These are phyloP conservation scores for Podaxis pistillaris DNA, from an alignment of 768 basidiomycete species.

Conservation along the genomic window DNA sequence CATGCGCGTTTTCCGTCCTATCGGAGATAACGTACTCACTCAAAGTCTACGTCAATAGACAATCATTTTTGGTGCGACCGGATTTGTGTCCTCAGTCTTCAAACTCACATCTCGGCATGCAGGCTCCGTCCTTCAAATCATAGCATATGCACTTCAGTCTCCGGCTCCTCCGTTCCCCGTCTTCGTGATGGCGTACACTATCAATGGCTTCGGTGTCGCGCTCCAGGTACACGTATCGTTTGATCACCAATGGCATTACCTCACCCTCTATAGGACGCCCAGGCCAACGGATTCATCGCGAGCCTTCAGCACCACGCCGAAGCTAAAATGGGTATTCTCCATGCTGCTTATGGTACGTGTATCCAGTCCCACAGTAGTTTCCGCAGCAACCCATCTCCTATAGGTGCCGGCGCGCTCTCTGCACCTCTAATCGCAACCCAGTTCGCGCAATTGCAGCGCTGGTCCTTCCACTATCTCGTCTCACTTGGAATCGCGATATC, in stretches of 20 bases:
- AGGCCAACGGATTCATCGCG: conserved; percentile 70
- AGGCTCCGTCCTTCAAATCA: conserved; percentile 52
- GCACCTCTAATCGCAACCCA: conserved; percentile 81
- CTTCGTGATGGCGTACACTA: conserved; percentile 47
- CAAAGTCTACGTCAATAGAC: not conserved
- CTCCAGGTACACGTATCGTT: conserved; percentile 36
- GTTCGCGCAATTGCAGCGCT: conserved; percentile 60
- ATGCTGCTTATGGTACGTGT: conserved; percentile 57
- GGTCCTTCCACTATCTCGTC: conserved; percentile 78
- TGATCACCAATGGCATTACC: not conserved
- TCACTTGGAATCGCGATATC: conserved; percentile 65
- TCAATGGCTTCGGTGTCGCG: conserved; percentile 43
- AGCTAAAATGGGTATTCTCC: conserved; percentile 67
- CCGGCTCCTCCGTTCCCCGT: conserved; percentile 64
- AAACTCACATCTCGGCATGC: not conserved
- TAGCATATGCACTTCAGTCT: conserved; percentile 53
- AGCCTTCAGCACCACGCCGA: conserved; percentile 53
- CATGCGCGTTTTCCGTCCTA: not conserved
- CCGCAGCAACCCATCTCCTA: not conserved
- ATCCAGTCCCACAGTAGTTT: not conserved
- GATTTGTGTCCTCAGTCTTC: not conserved
- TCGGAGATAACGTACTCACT: not conserved
- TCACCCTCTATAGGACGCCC: conserved; percentile 51
- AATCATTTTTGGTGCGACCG: conserved; percentile 13
- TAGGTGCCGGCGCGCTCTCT: conserved; percentile 64